Base-by-base conservation (phyloP, 192 early-diverging fungal genomes). In the Coemansia sp. region DNA sequence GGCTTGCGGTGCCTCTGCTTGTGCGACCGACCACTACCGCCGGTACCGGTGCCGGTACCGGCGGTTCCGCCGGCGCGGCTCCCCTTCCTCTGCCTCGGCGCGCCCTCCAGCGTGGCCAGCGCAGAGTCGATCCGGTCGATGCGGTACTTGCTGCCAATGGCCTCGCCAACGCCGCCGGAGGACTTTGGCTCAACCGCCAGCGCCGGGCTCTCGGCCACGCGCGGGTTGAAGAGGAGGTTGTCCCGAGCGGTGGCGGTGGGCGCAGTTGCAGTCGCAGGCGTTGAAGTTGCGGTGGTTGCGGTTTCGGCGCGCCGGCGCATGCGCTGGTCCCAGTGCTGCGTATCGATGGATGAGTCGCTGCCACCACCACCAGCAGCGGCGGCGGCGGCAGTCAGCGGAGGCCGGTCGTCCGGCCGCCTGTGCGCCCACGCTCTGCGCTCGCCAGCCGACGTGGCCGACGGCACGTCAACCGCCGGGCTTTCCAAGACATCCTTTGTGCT, bases 351-450 rank as follows among this genome's bases (percentile, higher is more conserved):
- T 15, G 57, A 59, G 4, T 59, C 38, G 42, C 64, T 56, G 13
- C 21, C 23, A 6, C 26, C 37, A 1, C 38, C 43, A 4, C 19
- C 11, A 9, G 10, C 54, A 45, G 63, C 42, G 3, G 52, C 44
- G 4, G 43, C 54, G 4, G 56, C 18, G 2, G 41, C 70, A 6
- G 56, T 72, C 39, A 83, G 26, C 16, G 80, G 80, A 47, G 80
- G 80, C 8, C 80, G 65, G 21, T 63, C 58, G 3, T 67, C 62
- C 1, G 80, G 72, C 19, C 64, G 44, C 16, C 38, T 61, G 2
- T 32, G 65, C 5, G 80, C 80, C 80, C 80, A 83, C 4, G 63
- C 67, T 5, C 75, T 71, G 13, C 80, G 65, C 11, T 74, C 69
- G 10, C 56, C 69, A 6, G 67, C 62, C 0, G 69, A 41, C 6